phyloP scores from a whole-genome alignment of 2,329 filamentous ascomycete species.

The Paracorniculantispora psalliotae region DNA sequence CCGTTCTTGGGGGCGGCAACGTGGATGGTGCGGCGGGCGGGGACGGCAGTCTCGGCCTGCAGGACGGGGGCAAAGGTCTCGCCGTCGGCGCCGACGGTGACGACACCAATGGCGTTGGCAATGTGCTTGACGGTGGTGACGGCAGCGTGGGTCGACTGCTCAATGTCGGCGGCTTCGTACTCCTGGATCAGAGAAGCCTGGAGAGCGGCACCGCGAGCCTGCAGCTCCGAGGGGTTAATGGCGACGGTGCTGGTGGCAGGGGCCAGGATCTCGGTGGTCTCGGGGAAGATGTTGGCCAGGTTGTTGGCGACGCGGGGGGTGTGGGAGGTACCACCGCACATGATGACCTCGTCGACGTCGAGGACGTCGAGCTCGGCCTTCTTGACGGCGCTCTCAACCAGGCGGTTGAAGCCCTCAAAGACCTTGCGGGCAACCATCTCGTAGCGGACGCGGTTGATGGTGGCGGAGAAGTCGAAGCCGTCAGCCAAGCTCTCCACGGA shows the following conservation, averaged over 20 bases:
- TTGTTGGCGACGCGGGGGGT: conserved; percentile 88
- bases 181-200: conserved; percentile 93
- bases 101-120: conserved; percentile 79
- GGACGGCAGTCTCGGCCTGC: conserved; percentile 80
- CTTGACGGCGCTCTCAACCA: conserved; percentile 79
- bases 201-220: conserved; percentile 85
- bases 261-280: conserved; percentile 71
- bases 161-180: conserved; percentile 89
- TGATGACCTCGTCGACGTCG: conserved; percentile 90
- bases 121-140: conserved; percentile 93
- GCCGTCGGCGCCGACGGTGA: conserved; percentile 56
- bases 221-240: conserved; percentile 90
- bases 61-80: conserved; percentile 78
- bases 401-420: conserved; percentile 79
- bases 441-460: conserved; percentile 89
- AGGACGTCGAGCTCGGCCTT: conserved; percentile 90
- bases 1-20: conserved; percentile 72
- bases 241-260: conserved; percentile 72
- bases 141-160: conserved; percentile 91
- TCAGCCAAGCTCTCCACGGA: conserved; percentile 87
- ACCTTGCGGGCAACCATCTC: conserved; percentile 84
- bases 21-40: conserved; percentile 78
- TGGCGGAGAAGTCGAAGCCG: conserved; percentile 85
- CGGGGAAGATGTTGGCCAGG: conserved; percentile 73
- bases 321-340: conserved; percentile 87